phyloP scores from a whole-genome alignment of 2,329 filamentous ascomycete genomes.

The Rhynchosporium secalis region DNA sequence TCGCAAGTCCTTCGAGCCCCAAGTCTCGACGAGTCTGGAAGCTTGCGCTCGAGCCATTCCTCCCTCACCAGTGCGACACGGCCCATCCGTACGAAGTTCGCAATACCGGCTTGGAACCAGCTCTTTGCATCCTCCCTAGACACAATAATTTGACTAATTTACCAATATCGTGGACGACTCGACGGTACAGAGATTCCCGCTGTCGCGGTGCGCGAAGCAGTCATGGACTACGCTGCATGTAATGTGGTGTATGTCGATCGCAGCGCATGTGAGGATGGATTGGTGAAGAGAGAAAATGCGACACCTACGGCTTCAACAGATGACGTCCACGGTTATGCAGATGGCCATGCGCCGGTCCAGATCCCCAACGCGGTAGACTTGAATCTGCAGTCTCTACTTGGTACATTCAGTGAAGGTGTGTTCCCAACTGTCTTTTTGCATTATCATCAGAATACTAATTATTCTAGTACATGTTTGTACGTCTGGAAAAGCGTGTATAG shows the following conservation, averaged over 20 bases:
- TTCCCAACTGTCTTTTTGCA: conserved; percentile 12
- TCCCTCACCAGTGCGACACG: conserved; percentile 27
- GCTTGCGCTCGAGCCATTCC: conserved; percentile 29
- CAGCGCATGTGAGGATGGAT: conserved; percentile 41
- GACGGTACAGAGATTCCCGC: conserved; percentile 28
- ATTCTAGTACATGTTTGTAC: conserved; percentile 53
- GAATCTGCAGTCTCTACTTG: conserved; percentile 51
- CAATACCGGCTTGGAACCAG: conserved; percentile 16
- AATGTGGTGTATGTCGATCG: conserved; percentile 48
- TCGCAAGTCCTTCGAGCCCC: conserved; percentile 20
- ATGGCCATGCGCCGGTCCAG: conserved; percentile 22
- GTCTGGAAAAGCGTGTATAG: conserved; percentile 52
- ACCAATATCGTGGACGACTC: conserved; percentile 29
- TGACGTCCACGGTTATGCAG: conserved; percentile 23
- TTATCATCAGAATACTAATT: conserved; percentile 27
- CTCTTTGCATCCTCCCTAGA: conserved; percentile 7
- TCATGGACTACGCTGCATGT: conserved; percentile 46
- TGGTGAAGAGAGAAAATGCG: conserved; percentile 40
- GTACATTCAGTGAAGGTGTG: conserved; percentile 52
- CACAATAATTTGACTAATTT: conserved; percentile 14
- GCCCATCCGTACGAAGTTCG: conserved; percentile 22
- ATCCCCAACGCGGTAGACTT: conserved; percentile 43
- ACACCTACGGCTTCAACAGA: conserved; percentile 36
- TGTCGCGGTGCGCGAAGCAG: conserved; percentile 37
- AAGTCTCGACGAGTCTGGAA: conserved; percentile 33